Percentiles rank a stretch among this genome's conserved stretches.
phyloP scores from a whole-genome alignment of 768 basidiomycete species.

The Tylopilus cervinicoccineus region DNA sequence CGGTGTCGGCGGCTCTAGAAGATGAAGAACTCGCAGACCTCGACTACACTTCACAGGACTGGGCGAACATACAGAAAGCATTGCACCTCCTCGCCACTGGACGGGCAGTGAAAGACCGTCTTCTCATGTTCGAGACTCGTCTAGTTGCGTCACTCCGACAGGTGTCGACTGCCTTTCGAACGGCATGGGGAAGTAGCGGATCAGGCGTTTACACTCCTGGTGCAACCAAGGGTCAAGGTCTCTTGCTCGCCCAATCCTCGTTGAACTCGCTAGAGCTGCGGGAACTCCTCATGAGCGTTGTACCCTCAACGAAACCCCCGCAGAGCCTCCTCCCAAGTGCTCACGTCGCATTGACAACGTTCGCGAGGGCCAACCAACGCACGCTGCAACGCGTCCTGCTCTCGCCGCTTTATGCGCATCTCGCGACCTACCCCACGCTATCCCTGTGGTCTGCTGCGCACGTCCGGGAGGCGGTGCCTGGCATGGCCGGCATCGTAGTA shows the following conservation, averaged over 20 bases:
- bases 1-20: conserved; percentile 18
- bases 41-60: conserved; percentile 88
- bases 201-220: conserved; percentile 52
- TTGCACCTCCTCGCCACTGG: conserved; percentile 83
- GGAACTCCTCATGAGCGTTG: conserved; percentile 31
- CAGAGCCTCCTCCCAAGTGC: conserved; percentile 48
- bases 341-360: conserved; percentile 51
- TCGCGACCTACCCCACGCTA: conserved; percentile 65
- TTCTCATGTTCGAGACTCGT: conserved; percentile 66
- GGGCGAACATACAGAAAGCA: conserved; percentile 79
- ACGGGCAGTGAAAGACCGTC: conserved; percentile 64
- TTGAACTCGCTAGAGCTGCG: conserved; percentile 77
- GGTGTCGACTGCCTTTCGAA: conserved; percentile 55
- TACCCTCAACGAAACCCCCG: conserved; percentile 14
- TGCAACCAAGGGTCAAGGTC: conserved; percentile 61
- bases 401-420: conserved; percentile 71
- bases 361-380: conserved; percentile 71
- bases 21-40: conserved; percentile 70
- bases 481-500: conserved; percentile 47
- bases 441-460: conserved; percentile 60
- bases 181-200: conserved; percentile 48
- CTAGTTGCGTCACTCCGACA: conserved; percentile 57
- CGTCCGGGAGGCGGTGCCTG: conserved; percentile 14
- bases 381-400: conserved; percentile 82
- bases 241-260: conserved; percentile 76